These are phyloP conservation scores for Corylus heterophylla DNA, from an alignment of 306 rosid species.

Conservation along the genomic window DNA sequence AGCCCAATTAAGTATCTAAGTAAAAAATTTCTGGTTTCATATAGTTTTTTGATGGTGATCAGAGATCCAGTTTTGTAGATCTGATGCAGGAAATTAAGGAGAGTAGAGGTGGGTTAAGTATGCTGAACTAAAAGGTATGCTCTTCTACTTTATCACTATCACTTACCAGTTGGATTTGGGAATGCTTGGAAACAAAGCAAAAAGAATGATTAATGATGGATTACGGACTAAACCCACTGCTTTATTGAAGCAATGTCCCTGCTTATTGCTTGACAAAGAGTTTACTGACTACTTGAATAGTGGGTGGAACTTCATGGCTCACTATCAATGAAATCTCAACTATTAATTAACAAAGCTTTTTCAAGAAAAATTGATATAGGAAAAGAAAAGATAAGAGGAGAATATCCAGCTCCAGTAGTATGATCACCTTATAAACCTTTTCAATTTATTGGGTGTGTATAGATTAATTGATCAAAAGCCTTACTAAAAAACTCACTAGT, in stretches of 20 bases:
- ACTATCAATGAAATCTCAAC: constrained; percentile 30
- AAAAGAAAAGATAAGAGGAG: neutral
- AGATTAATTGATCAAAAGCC: neutral
- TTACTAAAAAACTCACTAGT: no score
- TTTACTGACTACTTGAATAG: constrained; percentile 27
- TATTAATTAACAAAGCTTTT: constrained; percentile 6
- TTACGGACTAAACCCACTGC: constrained; percentile 35
- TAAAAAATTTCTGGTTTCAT: neutral
- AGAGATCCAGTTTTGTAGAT: neutral
- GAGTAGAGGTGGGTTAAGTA: neutral
- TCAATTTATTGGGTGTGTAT: neutral
- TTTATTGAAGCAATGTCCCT: constrained; percentile 38
- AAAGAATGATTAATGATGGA: constrained; percentile 32
- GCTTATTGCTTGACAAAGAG: constrained; percentile 36
- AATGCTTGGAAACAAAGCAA: constrained; percentile 47
- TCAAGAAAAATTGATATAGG: neutral
- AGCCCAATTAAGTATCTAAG: neutral
- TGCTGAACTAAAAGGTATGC: constrained; percentile 18
- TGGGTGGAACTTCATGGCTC: constrained; percentile 29
- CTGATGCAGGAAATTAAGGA: neutral
- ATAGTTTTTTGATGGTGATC: neutral
- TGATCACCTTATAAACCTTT: neutral
- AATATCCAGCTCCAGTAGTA: neutral
- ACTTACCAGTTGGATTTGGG: neutral
- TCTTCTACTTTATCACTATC: constrained; percentile 21